Conservation (phyloP, 2,329 filamentous ascomycete genomes). For the Calonectria ilicicola region DNA sequence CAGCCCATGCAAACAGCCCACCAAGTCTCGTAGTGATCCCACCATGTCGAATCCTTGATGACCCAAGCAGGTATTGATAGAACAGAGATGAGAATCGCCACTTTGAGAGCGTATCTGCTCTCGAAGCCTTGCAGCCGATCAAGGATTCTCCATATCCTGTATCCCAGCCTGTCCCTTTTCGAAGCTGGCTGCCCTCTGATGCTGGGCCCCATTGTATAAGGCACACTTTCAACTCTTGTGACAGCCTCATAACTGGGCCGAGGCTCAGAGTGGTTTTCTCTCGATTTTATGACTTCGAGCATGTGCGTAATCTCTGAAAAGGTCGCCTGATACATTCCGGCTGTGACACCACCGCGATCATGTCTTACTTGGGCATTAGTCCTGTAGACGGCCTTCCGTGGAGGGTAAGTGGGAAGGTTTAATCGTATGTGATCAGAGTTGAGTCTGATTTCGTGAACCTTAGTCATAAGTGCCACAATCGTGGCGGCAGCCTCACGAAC, state of each 20-base stretch:
- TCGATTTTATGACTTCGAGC: slow-evolving; percentile 57
- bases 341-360: slow-evolving; percentile 69
- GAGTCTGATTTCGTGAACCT: slow-evolving; percentile 61
- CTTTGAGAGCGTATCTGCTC: slow-evolving; percentile 68
- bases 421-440: slow-evolving; percentile 54
- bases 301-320: slow-evolving; percentile 57
- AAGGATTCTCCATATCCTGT: slow-evolving; percentile 61
- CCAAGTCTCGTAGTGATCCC: slow-evolving; percentile 67
- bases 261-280: slow-evolving; percentile 45
- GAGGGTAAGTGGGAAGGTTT: slow-evolving; percentile 65
- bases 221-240: slow-evolving; percentile 48
- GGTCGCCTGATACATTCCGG: slow-evolving; percentile 61
- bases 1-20: slow-evolving; percentile 70
- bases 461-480: slow-evolving; percentile 59
- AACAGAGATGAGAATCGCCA: slow-evolving; percentile 62
- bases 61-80: slow-evolving; percentile 68
- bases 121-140: slow-evolving; percentile 69
- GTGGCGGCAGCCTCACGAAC: slow-evolving; percentile 63
- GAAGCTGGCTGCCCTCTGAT: slow-evolving; percentile 49
- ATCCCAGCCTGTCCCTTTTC: slow-evolving; percentile 55
- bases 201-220: slow-evolving; percentile 53
- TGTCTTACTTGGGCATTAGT: slow-evolving; percentile 69
- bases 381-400: slow-evolving; percentile 64
- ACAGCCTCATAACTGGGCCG: slow-evolving; percentile 35
- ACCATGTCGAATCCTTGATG: slow-evolving; percentile 59